These are phyloP conservation scores for Blastocystis sp. DNA, from an alignment of 352 stramenopile species.

Conservation along the genomic window DNA sequence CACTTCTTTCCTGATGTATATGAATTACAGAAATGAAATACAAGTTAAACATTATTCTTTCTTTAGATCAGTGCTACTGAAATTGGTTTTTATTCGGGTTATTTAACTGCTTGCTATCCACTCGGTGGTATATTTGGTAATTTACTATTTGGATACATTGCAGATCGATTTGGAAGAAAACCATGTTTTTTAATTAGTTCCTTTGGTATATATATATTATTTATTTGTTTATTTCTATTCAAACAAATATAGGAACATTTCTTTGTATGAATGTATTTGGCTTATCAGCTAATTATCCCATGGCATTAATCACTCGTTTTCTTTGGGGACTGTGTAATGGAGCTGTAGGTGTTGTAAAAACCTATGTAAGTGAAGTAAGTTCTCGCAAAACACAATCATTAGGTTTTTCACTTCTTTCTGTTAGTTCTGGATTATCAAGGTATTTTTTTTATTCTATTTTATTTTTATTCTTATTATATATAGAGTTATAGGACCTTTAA, in stretches of 20 bases:
- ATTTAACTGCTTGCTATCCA: constrained; percentile 15
- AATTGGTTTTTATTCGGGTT: constrained; percentile 30
- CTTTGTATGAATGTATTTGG: constrained; percentile 16
- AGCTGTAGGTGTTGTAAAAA: constrained; percentile 27
- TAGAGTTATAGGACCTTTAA: constrained; percentile 26
- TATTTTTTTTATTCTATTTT: background rate
- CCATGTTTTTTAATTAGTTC: constrained; percentile 19
- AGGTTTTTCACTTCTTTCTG: constrained; percentile 18
- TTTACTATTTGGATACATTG: too few relatives aligned
- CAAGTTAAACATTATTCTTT: too few relatives aligned
- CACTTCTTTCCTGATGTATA: constrained; percentile 25
- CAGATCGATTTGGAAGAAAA: constrained; percentile 28
- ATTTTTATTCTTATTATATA: background rate
- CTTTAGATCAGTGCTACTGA: constrained; percentile 21
- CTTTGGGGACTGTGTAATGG: constrained; percentile 22
- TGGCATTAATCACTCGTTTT: constrained; percentile 15
- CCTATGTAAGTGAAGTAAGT: constrained; percentile 26
- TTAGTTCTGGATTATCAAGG: constrained; percentile 7
- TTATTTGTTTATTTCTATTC: constrained; percentile 4
- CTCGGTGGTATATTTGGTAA: constrained; percentile 31
- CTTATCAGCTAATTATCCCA: constrained; percentile 9
- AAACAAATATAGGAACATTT: background rate
- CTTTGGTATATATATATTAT: background rate
- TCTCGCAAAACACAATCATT: background rate
- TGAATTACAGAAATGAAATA: too few relatives aligned